A percentile compares a stretch with the other conserved stretches of the same genome.
Evolutionary conservation across 345 rosid species (phyloP).

Genomic region (Leavenworthia alabamica): DNA sequence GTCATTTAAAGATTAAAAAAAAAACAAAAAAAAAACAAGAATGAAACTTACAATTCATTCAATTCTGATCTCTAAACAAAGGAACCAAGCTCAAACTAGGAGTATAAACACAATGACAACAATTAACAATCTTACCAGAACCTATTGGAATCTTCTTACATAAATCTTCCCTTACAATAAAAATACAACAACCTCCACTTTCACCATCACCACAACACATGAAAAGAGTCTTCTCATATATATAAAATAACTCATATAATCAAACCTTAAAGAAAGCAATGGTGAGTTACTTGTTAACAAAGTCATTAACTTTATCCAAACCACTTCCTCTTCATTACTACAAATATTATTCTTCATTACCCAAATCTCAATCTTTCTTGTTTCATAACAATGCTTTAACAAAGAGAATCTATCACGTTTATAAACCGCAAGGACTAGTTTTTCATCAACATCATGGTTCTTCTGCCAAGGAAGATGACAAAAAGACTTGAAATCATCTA

Average conservation of each 20-base stretch:
- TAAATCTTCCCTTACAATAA: neutral
- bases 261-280: accelerated
- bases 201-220: neutral
- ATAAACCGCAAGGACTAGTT: neutral
- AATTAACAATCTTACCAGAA: neutral
- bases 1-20: no score
- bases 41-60: neutral
- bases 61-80: neutral
- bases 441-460: neutral
- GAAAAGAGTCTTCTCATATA: neutral
- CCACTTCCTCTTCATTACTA: neutral
- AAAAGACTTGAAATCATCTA: neutral
- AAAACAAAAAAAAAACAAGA: no score
- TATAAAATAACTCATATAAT: neutral
- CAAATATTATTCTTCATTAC: neutral
- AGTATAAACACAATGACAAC: neutral
- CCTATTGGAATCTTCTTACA: neutral
- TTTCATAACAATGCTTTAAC: neutral
- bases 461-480: neutral
- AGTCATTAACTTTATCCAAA: constrained; percentile 6
- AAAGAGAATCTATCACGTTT: neutral
- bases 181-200: neutral
- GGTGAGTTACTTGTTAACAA: neutral
- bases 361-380: neutral
- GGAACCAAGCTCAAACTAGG: neutral